These are phyloP conservation scores for Pouteria campechiana DNA, from an alignment of 179 eudicot genomes.

Conservation along the genomic window DNA sequence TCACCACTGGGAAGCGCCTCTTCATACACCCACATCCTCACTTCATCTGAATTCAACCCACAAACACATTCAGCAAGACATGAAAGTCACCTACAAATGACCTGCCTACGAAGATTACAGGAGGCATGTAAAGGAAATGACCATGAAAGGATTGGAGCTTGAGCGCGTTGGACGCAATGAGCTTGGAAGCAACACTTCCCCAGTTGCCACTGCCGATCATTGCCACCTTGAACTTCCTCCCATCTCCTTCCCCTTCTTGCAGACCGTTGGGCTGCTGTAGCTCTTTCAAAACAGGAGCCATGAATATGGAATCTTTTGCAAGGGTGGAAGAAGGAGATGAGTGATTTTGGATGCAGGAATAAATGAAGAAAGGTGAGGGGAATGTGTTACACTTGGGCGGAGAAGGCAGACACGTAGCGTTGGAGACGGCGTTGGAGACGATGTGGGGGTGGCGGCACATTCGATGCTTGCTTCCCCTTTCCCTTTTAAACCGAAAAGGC, in stretches of 20 bases:
- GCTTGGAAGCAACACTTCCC: conserved; percentile 97
- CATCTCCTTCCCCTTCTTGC: too few species aligned
- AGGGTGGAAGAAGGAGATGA: not conserved
- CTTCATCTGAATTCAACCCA: conserved; percentile 57
- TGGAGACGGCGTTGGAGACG: too few species aligned
- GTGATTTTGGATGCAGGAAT: not conserved
- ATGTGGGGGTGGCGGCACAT: too few species aligned
- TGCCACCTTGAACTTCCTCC: conserved; percentile 46
- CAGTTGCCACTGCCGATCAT: conserved; percentile 95
- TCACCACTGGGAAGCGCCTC: conserved; percentile 69
- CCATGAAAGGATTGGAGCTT: conserved; percentile 51
- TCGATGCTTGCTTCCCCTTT: too few species aligned
- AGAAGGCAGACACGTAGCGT: conserved; percentile 28
- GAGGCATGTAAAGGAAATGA: too few species aligned
- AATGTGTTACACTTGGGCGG: conserved; percentile 19
- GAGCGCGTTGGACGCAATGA: conserved; percentile 79
- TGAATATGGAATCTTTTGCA: not conserved
- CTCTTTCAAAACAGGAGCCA: conserved; percentile 20
- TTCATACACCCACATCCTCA: conserved; percentile 96
- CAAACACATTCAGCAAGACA: too few species aligned
- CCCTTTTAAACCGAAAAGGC: too few species aligned
- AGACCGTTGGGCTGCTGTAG: not conserved
- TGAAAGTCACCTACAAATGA: too few species aligned
- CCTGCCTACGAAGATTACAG: too few species aligned
- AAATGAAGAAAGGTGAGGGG: not conserved